A percentile compares a stretch with the other conserved stretches of the same genome.
phyloP scores from a whole-genome alignment of 257 asterid genomes.

The Prunella vulgaris region DNA sequence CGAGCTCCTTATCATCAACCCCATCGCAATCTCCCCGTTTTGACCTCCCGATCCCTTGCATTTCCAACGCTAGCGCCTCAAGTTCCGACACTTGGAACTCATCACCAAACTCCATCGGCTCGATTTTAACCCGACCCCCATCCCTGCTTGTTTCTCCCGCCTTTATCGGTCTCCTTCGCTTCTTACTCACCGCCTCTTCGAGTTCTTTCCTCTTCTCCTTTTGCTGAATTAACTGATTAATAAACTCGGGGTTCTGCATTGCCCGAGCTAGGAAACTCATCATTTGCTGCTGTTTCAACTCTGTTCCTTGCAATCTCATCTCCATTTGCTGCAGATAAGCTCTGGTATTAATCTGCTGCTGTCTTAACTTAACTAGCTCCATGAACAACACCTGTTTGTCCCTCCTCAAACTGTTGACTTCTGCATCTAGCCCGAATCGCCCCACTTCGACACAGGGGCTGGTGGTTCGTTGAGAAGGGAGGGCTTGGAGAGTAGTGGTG shows the following conservation, averaged over 20 bases:
- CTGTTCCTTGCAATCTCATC: conserved; percentile 52
- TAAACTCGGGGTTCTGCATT: conserved; percentile 73
- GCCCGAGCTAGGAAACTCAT: conserved; percentile 80
- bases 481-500: conserved; percentile 2
- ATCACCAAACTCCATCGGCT: conserved; percentile 38
- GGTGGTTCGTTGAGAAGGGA: conserved; percentile 24
- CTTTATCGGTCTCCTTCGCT: conserved; percentile 39
- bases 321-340: conserved; percentile 60
- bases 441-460: conserved; percentile 61
- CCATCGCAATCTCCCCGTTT: neutral
- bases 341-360: conserved; percentile 53
- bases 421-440: conserved; percentile 44
- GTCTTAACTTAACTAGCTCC: conserved; percentile 63
- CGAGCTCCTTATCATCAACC: conserved; percentile 44
- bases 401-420: conserved; percentile 48
- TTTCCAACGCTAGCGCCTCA: too few species aligned
- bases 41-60: too few species aligned
- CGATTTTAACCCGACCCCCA: conserved; percentile 25
- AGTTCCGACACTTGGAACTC: conserved; percentile 42
- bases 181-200: conserved; percentile 50
- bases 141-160: conserved; percentile 29
- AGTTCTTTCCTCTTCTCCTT: conserved; percentile 60
- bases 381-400: conserved; percentile 48
- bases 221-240: conserved; percentile 49
- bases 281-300: conserved; percentile 77